These are phyloP conservation scores for Cercophora scortea DNA, from an alignment of 495 filamentous ascomycete species.

Conservation along the genomic window DNA sequence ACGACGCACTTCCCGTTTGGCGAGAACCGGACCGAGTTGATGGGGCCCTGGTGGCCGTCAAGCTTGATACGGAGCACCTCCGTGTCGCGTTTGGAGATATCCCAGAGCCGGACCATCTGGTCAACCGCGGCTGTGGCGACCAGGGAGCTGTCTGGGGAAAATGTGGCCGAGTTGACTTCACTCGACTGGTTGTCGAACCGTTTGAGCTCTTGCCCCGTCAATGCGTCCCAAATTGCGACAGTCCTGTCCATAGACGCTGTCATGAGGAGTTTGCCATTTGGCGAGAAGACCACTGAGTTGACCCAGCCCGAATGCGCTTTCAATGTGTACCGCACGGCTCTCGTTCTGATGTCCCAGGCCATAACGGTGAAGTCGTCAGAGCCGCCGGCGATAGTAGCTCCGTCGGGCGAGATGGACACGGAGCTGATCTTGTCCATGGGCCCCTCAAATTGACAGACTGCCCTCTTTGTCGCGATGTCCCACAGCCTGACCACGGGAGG, in stretches of 20 bases:
- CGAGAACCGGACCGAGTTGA: slow-evolving; percentile 29
- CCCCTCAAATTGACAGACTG: slow-evolving; percentile 7
- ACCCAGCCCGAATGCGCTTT: slow-evolving; percentile 14
- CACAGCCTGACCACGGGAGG: slow-evolving; percentile 6
- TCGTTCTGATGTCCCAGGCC: slow-evolving; percentile 25
- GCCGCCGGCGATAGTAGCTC: slow-evolving; percentile 17
- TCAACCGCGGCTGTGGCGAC: slow-evolving; percentile 25
- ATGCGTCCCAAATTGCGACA: slow-evolving; percentile 1
- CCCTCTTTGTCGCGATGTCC: slow-evolving; percentile 9
- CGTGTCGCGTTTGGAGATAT: slow-evolving; percentile 1
- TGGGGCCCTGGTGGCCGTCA: slow-evolving; percentile 3
- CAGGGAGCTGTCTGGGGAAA: slow-evolving; percentile 6
- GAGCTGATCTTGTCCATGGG: slow-evolving; percentile 1
- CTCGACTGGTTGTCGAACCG: neutral
- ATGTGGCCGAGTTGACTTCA: neutral
- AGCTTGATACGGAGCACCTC: neutral
- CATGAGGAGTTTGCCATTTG: slow-evolving; percentile 14
- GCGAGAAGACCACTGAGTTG: slow-evolving; percentile 29
- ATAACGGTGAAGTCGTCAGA: slow-evolving; percentile 22
- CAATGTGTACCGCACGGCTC: neutral
- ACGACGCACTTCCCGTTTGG: slow-evolving; percentile 16
- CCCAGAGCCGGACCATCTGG: slow-evolving; percentile 28
- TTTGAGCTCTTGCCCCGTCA: neutral
- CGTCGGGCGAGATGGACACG: slow-evolving; percentile 10
- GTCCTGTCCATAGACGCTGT: slow-evolving; percentile 12